These are phyloP conservation scores for Colletotrichum gigasporum DNA, from an alignment of 2,329 filamentous ascomycete species.

Conservation along the genomic window DNA sequence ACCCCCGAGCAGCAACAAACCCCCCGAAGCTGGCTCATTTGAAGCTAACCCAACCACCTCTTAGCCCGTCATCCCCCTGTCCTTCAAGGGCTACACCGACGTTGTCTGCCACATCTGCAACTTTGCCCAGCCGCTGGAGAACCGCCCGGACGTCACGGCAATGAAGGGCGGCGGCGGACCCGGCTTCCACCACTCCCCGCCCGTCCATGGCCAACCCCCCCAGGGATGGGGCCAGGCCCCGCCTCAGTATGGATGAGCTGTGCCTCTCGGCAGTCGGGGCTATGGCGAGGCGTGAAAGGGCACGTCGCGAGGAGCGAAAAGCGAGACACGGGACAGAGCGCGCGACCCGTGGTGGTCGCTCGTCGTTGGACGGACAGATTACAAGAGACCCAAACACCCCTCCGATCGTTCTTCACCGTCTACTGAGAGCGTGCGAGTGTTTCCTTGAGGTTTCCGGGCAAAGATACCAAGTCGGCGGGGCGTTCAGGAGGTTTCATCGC, in stretches of 20 bases:
- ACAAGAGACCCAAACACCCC: no score
- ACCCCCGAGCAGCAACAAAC: no score
- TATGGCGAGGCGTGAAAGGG: no score
- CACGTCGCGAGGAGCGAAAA: no score
- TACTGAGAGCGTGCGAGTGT: neutral
- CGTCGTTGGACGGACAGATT: neutral
- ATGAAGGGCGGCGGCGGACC: slow-evolving; percentile 56
- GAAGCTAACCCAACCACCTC: slow-evolving; percentile 6
- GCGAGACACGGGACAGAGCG: slow-evolving; percentile 7
- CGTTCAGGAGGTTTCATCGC: neutral
- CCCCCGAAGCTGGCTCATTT: no score
- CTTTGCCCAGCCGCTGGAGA: slow-evolving; percentile 74
- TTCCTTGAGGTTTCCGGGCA: neutral
- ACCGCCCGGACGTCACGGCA: slow-evolving; percentile 64
- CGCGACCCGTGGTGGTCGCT: no score
- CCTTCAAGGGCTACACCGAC: slow-evolving; percentile 72
- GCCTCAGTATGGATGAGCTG: slow-evolving; percentile 29
- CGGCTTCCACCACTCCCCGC: slow-evolving; percentile 37
- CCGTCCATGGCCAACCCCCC: slow-evolving; percentile 42
- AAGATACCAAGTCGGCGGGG: neutral
- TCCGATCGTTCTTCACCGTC: neutral
- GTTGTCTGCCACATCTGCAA: slow-evolving; percentile 80
- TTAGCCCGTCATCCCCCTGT: slow-evolving; percentile 77
- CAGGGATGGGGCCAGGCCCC: slow-evolving; percentile 44
- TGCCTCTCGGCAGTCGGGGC: no score